Evolutionary conservation across 768 basidiomycete species (phyloP).

Genomic region (Epithele typhae): DNA sequence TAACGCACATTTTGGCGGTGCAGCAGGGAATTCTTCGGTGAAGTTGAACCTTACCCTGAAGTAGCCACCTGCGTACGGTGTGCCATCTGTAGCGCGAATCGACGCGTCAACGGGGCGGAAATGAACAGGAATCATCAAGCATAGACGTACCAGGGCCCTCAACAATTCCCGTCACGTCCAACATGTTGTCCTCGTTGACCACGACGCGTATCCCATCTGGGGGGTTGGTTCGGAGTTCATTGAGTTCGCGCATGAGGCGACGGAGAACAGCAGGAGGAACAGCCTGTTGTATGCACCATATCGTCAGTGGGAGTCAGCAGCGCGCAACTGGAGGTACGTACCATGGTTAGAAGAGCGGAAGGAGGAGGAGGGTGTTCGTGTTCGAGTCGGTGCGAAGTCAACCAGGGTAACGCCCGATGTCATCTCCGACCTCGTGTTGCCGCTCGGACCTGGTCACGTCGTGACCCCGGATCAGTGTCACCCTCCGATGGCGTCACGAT

Average conservation of each 20-base stretch:
- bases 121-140: not conserved
- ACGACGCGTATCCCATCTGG: conserved; percentile 91
- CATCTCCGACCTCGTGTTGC: conserved; percentile 13
- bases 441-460: no score
- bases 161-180: conserved; percentile 84
- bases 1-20: conserved; percentile 88
- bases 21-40: conserved; percentile 89
- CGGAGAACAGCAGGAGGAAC: conserved; percentile 61
- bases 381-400: conserved; percentile 20
- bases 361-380: not conserved
- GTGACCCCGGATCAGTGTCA: no score
- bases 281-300: conserved; percentile 28
- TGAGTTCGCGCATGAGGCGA: conserved; percentile 83
- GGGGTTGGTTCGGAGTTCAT: conserved; percentile 73
- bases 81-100: conserved; percentile 40
- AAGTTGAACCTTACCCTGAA: conserved; percentile 81
- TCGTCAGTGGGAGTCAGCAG: not conserved
- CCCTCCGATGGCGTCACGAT: no score
- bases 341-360: conserved; percentile 5
- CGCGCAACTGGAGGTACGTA: not conserved
- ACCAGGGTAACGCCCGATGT: conserved; percentile 20
- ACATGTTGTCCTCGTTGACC: conserved; percentile 82
- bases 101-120: conserved; percentile 14
- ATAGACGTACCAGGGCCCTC: conserved; percentile 73
- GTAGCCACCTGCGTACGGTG: conserved; percentile 70